A percentile compares a stretch with the other conserved stretches of the same genome.
Evolutionary conservation across 257 asterid genomes (phyloP).

Genomic region (Ehretia macrophylla): DNA sequence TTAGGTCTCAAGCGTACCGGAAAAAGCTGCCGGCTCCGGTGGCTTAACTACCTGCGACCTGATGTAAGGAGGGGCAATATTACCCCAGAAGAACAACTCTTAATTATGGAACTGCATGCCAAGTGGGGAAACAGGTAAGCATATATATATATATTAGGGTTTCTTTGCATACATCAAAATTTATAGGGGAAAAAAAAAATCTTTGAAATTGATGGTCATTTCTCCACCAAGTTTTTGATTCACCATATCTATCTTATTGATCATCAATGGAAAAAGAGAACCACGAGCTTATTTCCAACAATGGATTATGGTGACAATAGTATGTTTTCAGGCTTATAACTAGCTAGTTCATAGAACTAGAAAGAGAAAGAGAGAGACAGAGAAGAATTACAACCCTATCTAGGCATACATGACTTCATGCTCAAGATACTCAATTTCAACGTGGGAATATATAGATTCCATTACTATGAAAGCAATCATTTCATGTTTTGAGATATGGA

Average conservation of each 20-base stretch:
- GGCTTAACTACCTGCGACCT: constrained; percentile 95
- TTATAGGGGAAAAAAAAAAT: background rate
- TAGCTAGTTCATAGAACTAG: no score
- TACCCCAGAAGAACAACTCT: constrained; percentile 81
- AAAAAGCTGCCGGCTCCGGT: constrained; percentile 89
- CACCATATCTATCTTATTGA: constrained; percentile 4
- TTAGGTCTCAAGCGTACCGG: constrained; percentile 92
- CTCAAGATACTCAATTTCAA: no score
- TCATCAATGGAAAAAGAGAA: constrained; percentile 12
- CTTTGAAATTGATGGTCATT: constrained; percentile 1
- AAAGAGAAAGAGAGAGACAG: no score
- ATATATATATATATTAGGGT: constrained; percentile 6
- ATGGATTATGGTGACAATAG: constrained; percentile 10
- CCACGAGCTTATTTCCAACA: constrained; percentile 8
- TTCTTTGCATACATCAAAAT: background rate
- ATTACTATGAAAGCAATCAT: no score
- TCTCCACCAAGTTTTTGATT: constrained; percentile 15
- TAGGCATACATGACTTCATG: no score
- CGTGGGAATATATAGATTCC: no score
- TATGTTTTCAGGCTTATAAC: no score
- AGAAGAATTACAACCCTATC: no score
- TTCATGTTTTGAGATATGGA: no score
- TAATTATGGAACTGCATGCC: constrained; percentile 95
- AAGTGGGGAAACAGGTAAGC: constrained; percentile 93
- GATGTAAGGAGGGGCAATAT: constrained; percentile 94